A percentile compares a stretch with the other conserved stretches of the same genome.
These are phyloP conservation scores for Calonectria montana DNA, from an alignment of 2,329 filamentous ascomycete genomes.

Conservation along the genomic window DNA sequence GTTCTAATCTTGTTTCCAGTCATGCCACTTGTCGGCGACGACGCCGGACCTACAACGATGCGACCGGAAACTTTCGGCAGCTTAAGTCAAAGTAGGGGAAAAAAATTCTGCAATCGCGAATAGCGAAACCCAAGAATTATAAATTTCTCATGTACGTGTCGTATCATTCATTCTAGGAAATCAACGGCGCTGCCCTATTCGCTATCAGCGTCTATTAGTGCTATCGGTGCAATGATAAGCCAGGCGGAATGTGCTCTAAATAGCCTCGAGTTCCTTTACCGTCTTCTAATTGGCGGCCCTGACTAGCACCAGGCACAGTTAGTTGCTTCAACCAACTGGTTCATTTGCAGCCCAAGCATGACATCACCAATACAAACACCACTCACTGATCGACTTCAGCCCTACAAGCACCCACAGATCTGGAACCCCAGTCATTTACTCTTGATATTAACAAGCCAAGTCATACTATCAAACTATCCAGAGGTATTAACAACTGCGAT, in stretches of 20 bases:
- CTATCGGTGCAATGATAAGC: too few relatives aligned
- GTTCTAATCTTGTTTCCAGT: background rate
- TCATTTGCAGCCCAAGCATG: background rate
- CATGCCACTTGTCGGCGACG: background rate
- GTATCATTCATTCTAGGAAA: background rate
- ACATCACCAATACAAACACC: background rate
- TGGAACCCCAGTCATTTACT: background rate
- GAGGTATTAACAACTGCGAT: too few relatives aligned
- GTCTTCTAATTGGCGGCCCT: background rate
- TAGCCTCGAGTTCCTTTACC: background rate
- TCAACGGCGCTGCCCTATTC: too few relatives aligned
- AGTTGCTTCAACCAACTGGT: background rate
- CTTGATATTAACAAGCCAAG: background rate
- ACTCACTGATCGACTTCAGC: background rate
- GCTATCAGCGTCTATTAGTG: too few relatives aligned
- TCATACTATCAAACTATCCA: too few relatives aligned
- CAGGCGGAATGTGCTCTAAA: too few relatives aligned
- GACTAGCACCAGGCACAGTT: background rate
- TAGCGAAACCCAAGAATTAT: too few relatives aligned
- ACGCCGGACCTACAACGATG: background rate
- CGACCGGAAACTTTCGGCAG: background rate
- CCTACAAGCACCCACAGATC: background rate
- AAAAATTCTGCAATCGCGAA: background rate
- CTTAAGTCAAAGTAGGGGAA: background rate
- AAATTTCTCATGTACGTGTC: background rate